These are phyloP conservation scores for Neopestalotiopsis sp. DNA, from an alignment of 2,329 filamentous ascomycete genomes.

Conservation along the genomic window DNA sequence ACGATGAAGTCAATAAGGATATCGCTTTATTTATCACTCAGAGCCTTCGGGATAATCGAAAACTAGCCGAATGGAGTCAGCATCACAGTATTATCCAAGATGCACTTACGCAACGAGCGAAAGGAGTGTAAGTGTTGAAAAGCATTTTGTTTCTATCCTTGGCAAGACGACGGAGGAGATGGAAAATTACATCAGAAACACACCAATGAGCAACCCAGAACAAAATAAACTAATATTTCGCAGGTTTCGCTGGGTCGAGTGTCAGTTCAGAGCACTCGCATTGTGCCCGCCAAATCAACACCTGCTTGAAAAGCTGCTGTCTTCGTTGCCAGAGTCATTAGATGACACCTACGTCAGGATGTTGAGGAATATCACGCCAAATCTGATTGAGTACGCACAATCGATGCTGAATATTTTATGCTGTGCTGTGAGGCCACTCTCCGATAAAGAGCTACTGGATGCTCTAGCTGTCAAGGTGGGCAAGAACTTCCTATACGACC, in stretches of 20 bases:
- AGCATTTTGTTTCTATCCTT: too few species aligned
- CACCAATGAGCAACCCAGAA: background rate
- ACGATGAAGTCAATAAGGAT: slow-evolving; percentile 28
- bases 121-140: slow-evolving; percentile 36
- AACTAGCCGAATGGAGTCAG: slow-evolving; percentile 19
- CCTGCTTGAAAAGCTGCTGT: slow-evolving; percentile 33
- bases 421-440: slow-evolving; percentile 9
- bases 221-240: slow-evolving; percentile 23
- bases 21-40: slow-evolving; percentile 33
- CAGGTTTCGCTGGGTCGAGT: slow-evolving; percentile 43
- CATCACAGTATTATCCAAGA: background rate
- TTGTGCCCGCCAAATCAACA: slow-evolving; percentile 25
- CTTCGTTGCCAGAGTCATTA: slow-evolving; percentile 36
- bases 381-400: background rate
- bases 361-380: slow-evolving; percentile 20
- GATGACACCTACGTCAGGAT: slow-evolving; percentile 42
- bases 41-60: slow-evolving; percentile 26
- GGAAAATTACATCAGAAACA: too few species aligned
- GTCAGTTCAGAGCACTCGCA: slow-evolving; percentile 35
- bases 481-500: background rate
- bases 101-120: slow-evolving; percentile 29
- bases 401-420: background rate
- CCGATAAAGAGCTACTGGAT: background rate
- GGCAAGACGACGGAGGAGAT: too few species aligned
- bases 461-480: background rate